Conservation (phyloP, 169 alveolate species). For the Plasmodium coatneyi region DNA sequence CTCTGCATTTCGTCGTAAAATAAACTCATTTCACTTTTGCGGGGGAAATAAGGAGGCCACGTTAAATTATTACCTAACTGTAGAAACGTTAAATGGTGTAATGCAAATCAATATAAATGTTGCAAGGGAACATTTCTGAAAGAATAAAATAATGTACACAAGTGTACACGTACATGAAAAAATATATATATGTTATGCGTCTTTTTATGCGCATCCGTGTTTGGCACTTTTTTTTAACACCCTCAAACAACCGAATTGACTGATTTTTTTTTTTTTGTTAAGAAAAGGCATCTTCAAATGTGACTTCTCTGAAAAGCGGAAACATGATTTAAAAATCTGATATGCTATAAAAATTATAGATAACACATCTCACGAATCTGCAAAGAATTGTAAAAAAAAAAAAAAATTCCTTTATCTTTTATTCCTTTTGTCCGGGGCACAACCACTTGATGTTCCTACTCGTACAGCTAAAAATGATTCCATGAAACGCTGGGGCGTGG, state of each 20-base stretch:
- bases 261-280: not conserved
- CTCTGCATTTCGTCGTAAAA: not conserved
- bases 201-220: not conserved
- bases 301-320: not conserved
- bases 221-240: not conserved
- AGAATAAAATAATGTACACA: not conserved
- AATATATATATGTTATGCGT: not conserved
- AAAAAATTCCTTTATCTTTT: not conserved
- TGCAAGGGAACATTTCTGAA: not conserved
- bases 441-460: not conserved
- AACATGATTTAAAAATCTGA: not conserved
- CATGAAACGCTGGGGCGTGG: not conserved
- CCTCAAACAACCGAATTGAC: not conserved
- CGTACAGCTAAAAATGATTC: not conserved
- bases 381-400: not conserved
- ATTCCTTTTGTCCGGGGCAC: not conserved
- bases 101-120: not conserved
- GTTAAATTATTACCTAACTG: not conserved
- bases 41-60: not conserved
- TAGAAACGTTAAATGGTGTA: constrained; percentile 1
- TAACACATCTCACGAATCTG: not conserved
- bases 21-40: not conserved
- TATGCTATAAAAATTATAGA: not conserved
- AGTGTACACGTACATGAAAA: not conserved
- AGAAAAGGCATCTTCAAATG: not conserved